Base-by-base conservation (phyloP, 2,329 filamentous ascomycete species). In the Sphaerulina populicola region DNA sequence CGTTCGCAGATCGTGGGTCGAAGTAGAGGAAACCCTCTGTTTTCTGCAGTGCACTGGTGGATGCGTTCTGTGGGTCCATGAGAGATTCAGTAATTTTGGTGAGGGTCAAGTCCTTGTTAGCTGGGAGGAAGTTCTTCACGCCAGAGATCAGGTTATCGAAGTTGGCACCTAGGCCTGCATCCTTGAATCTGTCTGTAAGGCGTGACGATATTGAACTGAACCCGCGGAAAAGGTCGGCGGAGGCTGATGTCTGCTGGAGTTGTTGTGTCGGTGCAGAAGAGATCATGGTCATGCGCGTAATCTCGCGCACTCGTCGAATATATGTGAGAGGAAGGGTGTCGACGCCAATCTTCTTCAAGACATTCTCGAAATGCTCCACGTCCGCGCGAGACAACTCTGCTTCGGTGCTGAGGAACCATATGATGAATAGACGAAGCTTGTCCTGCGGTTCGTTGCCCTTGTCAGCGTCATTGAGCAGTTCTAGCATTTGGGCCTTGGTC, bases 41-140 rank as follows among this genome's bases (percentile, higher is more conserved):
- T 74, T 95, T 97, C 54, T 88, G 86, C 58, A 98, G 93, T 23
- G 93, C 93, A 23, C 86, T 91, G 5, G 88, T 91, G 3, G 88
- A 88, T 2, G 93, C 91, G 9, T 88, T 82, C 41, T 88, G 79
- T 0, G 93, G 93, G 64, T 98, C 93, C 91, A 98, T 98, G 63
- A 98, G 84, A 1, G 88, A 94, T 69, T 98, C 93, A 37, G 93
- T 91, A 65, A 98, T 96, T 71, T 97, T 97, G 51, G 94, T 98
- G 47, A 98, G 80, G 0, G 93, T 97, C 8, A 97, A 79, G 66
- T 98, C 94, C 62, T 90, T 88, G 72, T 98, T 94, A 11, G 82
- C 88, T 0, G 94, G 93, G n/a, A 98, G 74, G 71, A 98, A 94
- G 71, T 95, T 97, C 72, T 97, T 98, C 65, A 98, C 91, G 39